These are phyloP conservation scores for Fennellomyces sp. DNA, from an alignment of 371 early-diverging fungal genomes.

Conservation along the genomic window DNA sequence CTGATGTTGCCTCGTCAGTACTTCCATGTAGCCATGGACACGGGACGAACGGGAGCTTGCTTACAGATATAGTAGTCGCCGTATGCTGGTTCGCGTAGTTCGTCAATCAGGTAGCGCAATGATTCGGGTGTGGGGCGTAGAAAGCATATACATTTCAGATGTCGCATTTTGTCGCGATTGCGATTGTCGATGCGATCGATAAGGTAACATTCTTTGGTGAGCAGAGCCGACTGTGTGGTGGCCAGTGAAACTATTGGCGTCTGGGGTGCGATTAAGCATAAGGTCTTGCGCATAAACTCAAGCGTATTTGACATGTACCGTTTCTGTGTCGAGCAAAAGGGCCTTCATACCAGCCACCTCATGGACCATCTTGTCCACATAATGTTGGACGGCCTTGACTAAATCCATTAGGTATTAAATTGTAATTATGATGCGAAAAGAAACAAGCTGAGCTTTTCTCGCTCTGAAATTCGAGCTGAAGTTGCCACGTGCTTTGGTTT, in stretches of 20 bases:
- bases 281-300: too few relatives aligned
- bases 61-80: conserved; percentile 93
- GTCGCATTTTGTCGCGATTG: conserved; percentile 87
- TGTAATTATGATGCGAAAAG: neutral
- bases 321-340: conserved; percentile 90
- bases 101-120: conserved; percentile 83
- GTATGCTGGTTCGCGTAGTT: conserved; percentile 89
- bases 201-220: conserved; percentile 91
- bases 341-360: conserved; percentile 97
- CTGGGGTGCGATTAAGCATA: conserved; percentile 44
- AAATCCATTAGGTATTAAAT: conserved; percentile 64
- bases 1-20: conserved; percentile 26
- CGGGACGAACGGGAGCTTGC: conserved; percentile 8
- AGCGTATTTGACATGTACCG: conserved; percentile 78
- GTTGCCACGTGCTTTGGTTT: neutral
- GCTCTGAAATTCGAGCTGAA: neutral
- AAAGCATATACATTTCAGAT: conserved; percentile 93
- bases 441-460: neutral
- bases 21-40: neutral
- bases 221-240: conserved; percentile 86
- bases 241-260: conserved; percentile 92
- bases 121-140: conserved; percentile 85
- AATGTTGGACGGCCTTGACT: conserved; percentile 81
- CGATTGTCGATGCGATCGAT: conserved; percentile 91
- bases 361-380: conserved; percentile 88